Percentiles rank a stretch among this genome's conserved stretches.
phyloP scores from a whole-genome alignment of 78 protist genomes.

The Dictyostelium citrinum region DNA sequence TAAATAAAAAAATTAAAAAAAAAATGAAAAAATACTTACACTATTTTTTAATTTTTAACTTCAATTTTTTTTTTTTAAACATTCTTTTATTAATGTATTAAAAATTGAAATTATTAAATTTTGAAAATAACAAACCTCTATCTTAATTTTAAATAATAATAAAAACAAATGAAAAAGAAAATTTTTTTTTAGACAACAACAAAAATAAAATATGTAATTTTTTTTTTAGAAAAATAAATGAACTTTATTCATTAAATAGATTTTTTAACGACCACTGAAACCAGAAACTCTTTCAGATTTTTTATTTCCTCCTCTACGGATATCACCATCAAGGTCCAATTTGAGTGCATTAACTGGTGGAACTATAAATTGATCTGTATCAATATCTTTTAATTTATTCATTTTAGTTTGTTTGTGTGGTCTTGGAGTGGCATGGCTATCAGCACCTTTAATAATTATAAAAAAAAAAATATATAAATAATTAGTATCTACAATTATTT shows the following conservation, averaged over 20 bases:
- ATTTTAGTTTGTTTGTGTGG: conserved; percentile 49
- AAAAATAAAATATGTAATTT: neutral
- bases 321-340: neutral
- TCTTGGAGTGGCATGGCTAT: conserved; percentile 42
- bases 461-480: neutral
- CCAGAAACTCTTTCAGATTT: neutral
- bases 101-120: too few species aligned
- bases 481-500: neutral
- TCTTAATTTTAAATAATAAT: too few species aligned
- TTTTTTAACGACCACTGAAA: neutral
- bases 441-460: conserved; percentile 5
- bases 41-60: too few species aligned
- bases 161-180: too few species aligned
- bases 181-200: neutral
- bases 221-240: neutral
- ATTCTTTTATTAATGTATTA: too few species aligned
- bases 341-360: conserved; percentile 9
- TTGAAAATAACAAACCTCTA: too few species aligned
- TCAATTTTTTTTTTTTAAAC: too few species aligned
- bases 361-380: conserved; percentile 18
- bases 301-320: conserved; percentile 14
- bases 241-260: neutral
- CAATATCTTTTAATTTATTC: neutral
- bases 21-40: too few species aligned
- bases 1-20: too few species aligned